Evolutionary conservation across 2,329 filamentous ascomycete species (phyloP).

Genomic region (Ascosphaera aggregata): DNA sequence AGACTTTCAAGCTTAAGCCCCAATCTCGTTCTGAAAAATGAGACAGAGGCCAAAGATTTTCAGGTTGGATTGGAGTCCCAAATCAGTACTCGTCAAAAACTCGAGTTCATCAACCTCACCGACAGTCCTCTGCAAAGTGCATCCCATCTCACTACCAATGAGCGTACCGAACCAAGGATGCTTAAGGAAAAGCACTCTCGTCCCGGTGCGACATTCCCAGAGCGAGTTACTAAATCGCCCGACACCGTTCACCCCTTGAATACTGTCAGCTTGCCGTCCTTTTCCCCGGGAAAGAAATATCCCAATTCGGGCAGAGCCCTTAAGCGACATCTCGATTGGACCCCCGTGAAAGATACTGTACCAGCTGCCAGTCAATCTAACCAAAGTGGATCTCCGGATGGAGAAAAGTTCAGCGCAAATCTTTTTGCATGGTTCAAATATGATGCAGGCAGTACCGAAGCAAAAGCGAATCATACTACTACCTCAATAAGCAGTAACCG

Average conservation of each 20-base stretch:
- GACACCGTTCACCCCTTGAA: constrained; percentile 1
- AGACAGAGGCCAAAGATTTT: not conserved
- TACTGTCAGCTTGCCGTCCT: not conserved
- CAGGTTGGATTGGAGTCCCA: not conserved
- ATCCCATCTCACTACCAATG: not conserved
- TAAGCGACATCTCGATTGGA: constrained; percentile 40
- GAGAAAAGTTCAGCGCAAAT: constrained; percentile 6
- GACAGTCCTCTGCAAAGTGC: not conserved
- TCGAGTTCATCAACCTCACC: not conserved
- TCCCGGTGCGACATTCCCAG: constrained; percentile 4
- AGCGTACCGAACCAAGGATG: constrained; percentile 11
- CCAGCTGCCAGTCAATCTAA: constrained; percentile 8
- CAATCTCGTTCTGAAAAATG: not conserved
- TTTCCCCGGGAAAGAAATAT: constrained; percentile 1
- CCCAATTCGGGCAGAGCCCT: constrained; percentile 23
- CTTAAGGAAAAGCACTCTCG: constrained; percentile 12
- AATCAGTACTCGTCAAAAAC: not conserved
- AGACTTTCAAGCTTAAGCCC: not conserved
- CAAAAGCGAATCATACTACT: not conserved
- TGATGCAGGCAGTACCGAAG: not conserved
- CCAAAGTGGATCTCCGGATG: constrained; percentile 3
- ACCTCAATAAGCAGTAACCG: not conserved
- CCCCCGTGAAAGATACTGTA: constrained; percentile 30
- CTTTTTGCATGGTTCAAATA: constrained; percentile 1
- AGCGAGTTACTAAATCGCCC: constrained; percentile 4